These are phyloP conservation scores for Pholiota molesta DNA, from an alignment of 768 basidiomycete species.

Conservation along the genomic window DNA sequence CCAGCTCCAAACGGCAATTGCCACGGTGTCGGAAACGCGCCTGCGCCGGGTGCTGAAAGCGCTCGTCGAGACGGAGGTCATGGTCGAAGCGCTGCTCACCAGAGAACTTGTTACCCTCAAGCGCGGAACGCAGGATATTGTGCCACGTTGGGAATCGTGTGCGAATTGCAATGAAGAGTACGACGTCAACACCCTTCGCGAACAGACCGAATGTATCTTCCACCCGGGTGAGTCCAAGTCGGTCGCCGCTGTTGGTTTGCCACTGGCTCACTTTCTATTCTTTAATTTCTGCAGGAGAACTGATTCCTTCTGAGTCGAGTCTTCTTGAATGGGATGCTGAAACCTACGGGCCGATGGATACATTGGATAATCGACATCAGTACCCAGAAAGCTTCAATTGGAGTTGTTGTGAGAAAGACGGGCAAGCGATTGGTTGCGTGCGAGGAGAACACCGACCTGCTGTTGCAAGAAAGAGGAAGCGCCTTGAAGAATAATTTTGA, in stretches of 20 bases:
- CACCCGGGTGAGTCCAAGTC: conserved; percentile 47
- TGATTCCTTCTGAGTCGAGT: neutral
- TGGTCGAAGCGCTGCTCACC: conserved; percentile 44
- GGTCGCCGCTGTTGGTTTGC: conserved; percentile 14
- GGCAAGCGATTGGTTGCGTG: conserved; percentile 41
- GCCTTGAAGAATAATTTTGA: conserved; percentile 21
- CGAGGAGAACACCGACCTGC: conserved; percentile 35
- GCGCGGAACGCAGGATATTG: conserved; percentile 34
- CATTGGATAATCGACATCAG: conserved; percentile 36
- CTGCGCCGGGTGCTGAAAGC: conserved; percentile 43
- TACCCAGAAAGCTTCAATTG: conserved; percentile 54
- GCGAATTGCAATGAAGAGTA: conserved; percentile 50
- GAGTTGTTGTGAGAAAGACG: conserved; percentile 51
- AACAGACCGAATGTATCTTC: conserved; percentile 46
- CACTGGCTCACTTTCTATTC: neutral
- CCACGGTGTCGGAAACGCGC: conserved; percentile 43
- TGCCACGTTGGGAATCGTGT: conserved; percentile 51
- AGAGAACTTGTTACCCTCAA: conserved; percentile 45
- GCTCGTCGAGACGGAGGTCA: conserved; percentile 42
- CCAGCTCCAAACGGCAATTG: conserved; percentile 45
- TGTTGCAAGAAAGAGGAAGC: conserved; percentile 38
- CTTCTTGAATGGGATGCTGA: conserved; percentile 9
- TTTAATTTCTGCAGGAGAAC: neutral
- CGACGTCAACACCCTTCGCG: conserved; percentile 40
- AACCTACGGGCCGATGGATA: conserved; percentile 41